Conservation (phyloP, 2,329 filamentous ascomycete genomes). For the Ceratocystis huliohia region DNA sequence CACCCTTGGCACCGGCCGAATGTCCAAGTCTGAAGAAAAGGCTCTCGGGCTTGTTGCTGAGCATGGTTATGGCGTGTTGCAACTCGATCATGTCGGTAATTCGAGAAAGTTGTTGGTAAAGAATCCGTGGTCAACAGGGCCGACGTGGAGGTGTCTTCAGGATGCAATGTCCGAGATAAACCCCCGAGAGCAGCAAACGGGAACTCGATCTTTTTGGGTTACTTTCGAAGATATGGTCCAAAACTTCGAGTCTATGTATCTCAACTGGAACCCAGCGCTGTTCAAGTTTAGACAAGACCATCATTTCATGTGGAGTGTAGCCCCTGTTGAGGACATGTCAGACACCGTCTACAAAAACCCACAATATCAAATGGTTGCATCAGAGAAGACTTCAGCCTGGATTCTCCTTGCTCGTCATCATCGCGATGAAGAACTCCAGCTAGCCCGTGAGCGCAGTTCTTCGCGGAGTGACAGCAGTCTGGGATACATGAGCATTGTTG, state of each 20-base stretch:
- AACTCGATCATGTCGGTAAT: conserved; percentile 51
- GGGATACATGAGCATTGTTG: conserved; percentile 78
- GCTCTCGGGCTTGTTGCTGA: conserved; percentile 73
- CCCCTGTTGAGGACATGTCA: conserved; percentile 35
- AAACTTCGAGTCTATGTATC: conserved; percentile 87
- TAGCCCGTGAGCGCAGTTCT: conserved; percentile 26
- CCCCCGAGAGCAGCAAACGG: conserved; percentile 36
- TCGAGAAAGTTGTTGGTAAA: conserved; percentile 69
- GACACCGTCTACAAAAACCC: conserved; percentile 52
- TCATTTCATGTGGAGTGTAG: conserved; percentile 72
- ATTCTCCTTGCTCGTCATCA: conserved; percentile 80
- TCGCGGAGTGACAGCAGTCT: conserved; percentile 32
- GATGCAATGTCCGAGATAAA: conserved; percentile 19
- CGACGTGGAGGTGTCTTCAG: conserved; percentile 17
- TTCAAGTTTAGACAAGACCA: conserved; percentile 75
- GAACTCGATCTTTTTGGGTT: conserved; percentile 66
- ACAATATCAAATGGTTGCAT: conserved; percentile 56
- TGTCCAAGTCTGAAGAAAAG: conserved; percentile 64
- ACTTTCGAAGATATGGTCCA: conserved; percentile 74
- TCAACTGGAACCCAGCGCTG: conserved; percentile 89
- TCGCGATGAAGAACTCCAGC: conserved; percentile 50
- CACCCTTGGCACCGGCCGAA: conserved; percentile 77
- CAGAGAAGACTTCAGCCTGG: conserved; percentile 56
- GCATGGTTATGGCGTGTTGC: conserved; percentile 86
- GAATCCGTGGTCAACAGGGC: conserved; percentile 84